Percentiles rank a stretch among this genome's conserved stretches.
phyloP scores from a whole-genome alignment of 2,329 filamentous ascomycete genomes.

The Dactylellina drechsleri region DNA sequence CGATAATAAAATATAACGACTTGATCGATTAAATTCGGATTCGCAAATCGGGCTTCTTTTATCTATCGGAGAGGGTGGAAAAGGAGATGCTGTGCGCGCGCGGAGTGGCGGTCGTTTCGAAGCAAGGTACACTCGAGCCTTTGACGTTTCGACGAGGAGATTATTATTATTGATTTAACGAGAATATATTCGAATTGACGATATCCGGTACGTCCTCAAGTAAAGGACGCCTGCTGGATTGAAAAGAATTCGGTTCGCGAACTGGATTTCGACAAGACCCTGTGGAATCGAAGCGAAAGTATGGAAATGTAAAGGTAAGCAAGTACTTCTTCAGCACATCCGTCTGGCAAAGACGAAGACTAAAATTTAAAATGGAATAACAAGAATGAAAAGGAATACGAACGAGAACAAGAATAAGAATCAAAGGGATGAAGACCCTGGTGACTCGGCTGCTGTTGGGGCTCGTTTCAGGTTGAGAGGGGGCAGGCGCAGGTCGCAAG shows the following conservation, averaged over 20 bases:
- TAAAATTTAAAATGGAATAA: conserved; percentile 6
- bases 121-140: not conserved
- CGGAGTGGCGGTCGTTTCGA: conserved; percentile 1
- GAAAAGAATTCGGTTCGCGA: conserved; percentile 19
- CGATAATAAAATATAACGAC: no score
- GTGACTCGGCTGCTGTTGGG: conserved; percentile 14
- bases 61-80: no score
- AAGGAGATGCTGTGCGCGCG: no score
- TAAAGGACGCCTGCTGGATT: conserved; percentile 25
- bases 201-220: conserved; percentile 9
- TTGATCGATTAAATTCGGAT: no score
- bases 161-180: no score
- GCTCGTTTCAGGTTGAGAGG: conserved; percentile 54
- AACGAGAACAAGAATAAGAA: conserved; percentile 7
- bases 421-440: no score
- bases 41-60: no score
- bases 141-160: not conserved
- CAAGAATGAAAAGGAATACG: conserved; percentile 8
- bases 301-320: no score
- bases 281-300: conserved; percentile 21
- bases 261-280: conserved; percentile 3
- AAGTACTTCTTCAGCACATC: no score
- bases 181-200: no score
- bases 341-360: no score
- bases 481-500: conserved; percentile 20